Conservation (phyloP, 1,139 yeast genomes). For the Nakaseomyces bracarensis region DNA sequence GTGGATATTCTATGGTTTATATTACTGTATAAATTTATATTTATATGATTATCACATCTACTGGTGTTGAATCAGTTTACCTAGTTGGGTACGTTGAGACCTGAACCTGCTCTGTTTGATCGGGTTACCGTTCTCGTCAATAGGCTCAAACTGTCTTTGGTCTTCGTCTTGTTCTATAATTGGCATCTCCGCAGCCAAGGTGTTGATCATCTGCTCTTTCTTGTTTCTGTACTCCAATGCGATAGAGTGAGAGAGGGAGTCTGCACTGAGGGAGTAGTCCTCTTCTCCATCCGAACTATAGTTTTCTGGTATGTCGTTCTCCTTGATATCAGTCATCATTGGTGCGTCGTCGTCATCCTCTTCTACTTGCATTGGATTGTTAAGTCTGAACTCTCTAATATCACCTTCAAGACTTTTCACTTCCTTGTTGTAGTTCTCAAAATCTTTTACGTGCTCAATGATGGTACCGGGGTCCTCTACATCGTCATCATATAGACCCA, state of each 20-base stretch:
- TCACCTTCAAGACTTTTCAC: conserved; percentile 37
- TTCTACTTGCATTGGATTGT: conserved; percentile 22
- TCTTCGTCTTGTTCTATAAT: conserved; percentile 36
- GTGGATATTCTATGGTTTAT: too few relatives aligned
- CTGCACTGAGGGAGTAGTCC: conserved; percentile 32
- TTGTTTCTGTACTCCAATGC: conserved; percentile 50
- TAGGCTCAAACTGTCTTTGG: conserved; percentile 53
- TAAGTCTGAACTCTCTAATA: conserved; percentile 19
- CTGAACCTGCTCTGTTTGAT: conserved; percentile 58
- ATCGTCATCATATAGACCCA: conserved; percentile 56
- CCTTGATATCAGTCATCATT: conserved; percentile 34
- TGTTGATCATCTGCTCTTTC: conserved; percentile 46
- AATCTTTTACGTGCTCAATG: conserved; percentile 47
- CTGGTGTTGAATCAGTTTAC: too few relatives aligned
- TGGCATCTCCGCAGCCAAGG: conserved; percentile 37
- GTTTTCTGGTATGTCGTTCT: conserved; percentile 35
- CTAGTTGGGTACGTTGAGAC: conserved; percentile 40
- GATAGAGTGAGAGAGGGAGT: conserved; percentile 40
- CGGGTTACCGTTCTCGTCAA: conserved; percentile 60
- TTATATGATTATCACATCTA: too few relatives aligned
- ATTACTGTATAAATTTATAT: too few relatives aligned
- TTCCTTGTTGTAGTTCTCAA: conserved; percentile 43
- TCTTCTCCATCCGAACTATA: conserved; percentile 32
- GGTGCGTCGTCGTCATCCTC: conserved; percentile 23
- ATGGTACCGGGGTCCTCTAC: conserved; percentile 50